Evolutionary conservation across 768 basidiomycete genomes (phyloP).

Genomic region (Serendipita sp.): DNA sequence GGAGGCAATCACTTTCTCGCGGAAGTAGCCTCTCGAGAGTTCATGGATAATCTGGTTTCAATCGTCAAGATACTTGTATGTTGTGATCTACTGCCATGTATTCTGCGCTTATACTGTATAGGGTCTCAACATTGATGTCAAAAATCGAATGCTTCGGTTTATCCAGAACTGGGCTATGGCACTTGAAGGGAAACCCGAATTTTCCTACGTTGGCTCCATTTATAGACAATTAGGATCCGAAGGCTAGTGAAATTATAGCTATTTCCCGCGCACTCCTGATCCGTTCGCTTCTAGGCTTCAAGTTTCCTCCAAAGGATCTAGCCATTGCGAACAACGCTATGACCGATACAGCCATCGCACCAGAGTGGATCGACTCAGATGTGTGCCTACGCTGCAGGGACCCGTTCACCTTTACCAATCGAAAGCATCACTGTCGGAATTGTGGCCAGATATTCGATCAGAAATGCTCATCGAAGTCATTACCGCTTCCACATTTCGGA

Average conservation of each 20-base stretch:
- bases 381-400: slow-evolving; percentile 86
- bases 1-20: slow-evolving; percentile 81
- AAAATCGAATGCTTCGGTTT: slow-evolving; percentile 54
- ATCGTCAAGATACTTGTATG: slow-evolving; percentile 58
- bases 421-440: slow-evolving; percentile 97
- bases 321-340: slow-evolving; percentile 58
- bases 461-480: slow-evolving; percentile 69
- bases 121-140: slow-evolving; percentile 65
- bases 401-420: slow-evolving; percentile 84
- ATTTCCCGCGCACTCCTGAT: neutral
- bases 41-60: slow-evolving; percentile 84
- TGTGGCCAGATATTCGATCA: slow-evolving; percentile 97
- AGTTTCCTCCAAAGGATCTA: slow-evolving; percentile 69
- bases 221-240: slow-evolving; percentile 64
- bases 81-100: neutral
- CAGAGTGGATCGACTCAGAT: slow-evolving; percentile 95
- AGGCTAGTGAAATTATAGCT: slow-evolving; percentile 33
- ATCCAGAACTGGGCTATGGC: slow-evolving; percentile 92
- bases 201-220: slow-evolving; percentile 62
- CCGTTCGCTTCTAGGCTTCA: slow-evolving; percentile 37
- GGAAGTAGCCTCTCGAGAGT: slow-evolving; percentile 78
- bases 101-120: slow-evolving; percentile 6
- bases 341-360: slow-evolving; percentile 83
- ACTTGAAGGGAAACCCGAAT: slow-evolving; percentile 62
- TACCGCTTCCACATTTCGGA: slow-evolving; percentile 83